Conservation (phyloP, 2,329 filamentous ascomycete species). For the Alternaria ventricosa region DNA sequence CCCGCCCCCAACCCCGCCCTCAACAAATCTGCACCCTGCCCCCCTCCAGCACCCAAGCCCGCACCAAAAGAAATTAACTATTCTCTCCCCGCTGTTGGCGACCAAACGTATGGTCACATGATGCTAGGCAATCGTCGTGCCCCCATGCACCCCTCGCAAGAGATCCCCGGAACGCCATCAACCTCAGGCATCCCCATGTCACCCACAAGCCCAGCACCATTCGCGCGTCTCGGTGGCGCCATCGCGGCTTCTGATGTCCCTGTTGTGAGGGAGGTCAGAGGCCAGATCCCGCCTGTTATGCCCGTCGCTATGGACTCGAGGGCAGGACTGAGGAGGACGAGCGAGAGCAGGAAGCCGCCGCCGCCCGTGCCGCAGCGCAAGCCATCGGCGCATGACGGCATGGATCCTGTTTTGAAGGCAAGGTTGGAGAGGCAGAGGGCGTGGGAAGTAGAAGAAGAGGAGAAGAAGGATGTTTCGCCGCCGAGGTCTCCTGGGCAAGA, state of each 20-base stretch:
- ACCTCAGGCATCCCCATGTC: slow-evolving; percentile 8
- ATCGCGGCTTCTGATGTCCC: slow-evolving; percentile 11
- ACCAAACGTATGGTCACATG: slow-evolving; percentile 28
- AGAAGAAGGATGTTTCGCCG: slow-evolving; percentile 7
- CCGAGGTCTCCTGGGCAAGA: slow-evolving; percentile 11
- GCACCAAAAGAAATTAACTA: slow-evolving; percentile 19
- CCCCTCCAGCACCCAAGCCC: slow-evolving; percentile 14
- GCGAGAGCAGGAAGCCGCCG: neutral
- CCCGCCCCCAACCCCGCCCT: slow-evolving; percentile 3
- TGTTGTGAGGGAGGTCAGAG: slow-evolving; percentile 13
- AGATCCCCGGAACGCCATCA: slow-evolving; percentile 14
- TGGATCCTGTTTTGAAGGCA: slow-evolving; percentile 14
- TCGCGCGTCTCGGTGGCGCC: neutral
- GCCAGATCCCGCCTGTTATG: slow-evolving; percentile 1
- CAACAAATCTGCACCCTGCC: slow-evolving; percentile 4
- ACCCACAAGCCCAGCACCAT: slow-evolving; percentile 14
- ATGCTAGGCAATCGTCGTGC: slow-evolving; percentile 27
- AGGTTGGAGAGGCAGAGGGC: slow-evolving; percentile 15
- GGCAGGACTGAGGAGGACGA: neutral
- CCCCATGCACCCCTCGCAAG: slow-evolving; percentile 33
- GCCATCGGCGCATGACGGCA: neutral
- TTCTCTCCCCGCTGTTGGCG: slow-evolving; percentile 20
- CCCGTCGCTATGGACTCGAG: slow-evolving; percentile 3
- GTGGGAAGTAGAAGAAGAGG: slow-evolving; percentile 13
- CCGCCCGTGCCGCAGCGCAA: slow-evolving; percentile 7